Evolutionary conservation across 805 yeast species (phyloP), one percentile per base, ranked within the genome.

Genomic region (Danielozyma ontarioensis): DNA sequence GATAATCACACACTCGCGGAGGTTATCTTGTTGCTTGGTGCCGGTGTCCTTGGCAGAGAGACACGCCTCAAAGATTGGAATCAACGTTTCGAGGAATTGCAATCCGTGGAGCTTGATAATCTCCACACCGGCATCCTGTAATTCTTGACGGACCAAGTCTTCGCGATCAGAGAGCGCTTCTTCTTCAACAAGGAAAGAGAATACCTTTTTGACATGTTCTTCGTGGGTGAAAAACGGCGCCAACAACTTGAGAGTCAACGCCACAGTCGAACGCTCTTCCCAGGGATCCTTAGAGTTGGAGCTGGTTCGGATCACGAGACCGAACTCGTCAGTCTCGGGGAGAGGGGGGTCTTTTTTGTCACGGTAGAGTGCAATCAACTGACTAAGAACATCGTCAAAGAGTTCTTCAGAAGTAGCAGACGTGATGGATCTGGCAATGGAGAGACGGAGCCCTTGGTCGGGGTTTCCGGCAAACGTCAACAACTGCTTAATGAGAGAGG

Each of bases 91-190:
- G n/a, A 88, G 81, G 35, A 71, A 67, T 4, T 59, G 50, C 15
- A 73, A 67, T 14, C 96, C 97, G 44, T 80, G 82, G 1, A 53
- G 50, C 27, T 78, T 71, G 33, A 93, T 77, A 22, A 86, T 68
- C 26, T 71, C 76, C 37, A 85, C 70, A 31, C 96, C 97, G n/a
- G 96, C 93, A 35, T 83, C 90, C 50, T 86, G 88, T 53, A 88
- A 70, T 51, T 84, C 94, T 40, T 79, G 83, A 33, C 93, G 74
- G 3, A 87, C 96, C 32, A 75, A 58, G 0, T 72, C 61, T 37
- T 84, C 83, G 37, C 72, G 69, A 51, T 89, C 97, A 18, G 86
- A 88, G 27, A 88, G 64, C 1, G 90, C 84, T 28, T 72, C 70
- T 31, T 69, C 74, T 13, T 72, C 64, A 18, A 82, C 74, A 34